phyloP scores from a whole-genome alignment of 1,284 basidiomycete species.

The Boletus sp. region DNA sequence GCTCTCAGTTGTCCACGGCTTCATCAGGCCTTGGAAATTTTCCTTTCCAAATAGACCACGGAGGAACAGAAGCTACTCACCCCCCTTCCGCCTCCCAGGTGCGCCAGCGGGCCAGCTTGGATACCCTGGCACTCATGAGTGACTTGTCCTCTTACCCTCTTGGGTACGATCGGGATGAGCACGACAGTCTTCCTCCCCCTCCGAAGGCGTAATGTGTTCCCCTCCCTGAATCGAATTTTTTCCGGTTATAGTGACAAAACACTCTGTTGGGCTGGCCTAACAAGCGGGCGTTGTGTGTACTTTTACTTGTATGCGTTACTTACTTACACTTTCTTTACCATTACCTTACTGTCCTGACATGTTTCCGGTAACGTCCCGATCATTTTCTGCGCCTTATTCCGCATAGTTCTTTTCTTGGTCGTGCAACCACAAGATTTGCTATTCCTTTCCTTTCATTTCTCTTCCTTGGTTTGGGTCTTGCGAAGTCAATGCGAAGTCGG shows the following conservation, averaged over 20 bases:
- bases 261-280: slow-evolving; percentile 29
- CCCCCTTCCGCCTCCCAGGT: slow-evolving; percentile 30
- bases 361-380: slow-evolving; percentile 3
- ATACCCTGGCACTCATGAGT: slow-evolving; percentile 75
- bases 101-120: slow-evolving; percentile 72
- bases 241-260: slow-evolving; percentile 8
- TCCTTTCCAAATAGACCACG: slow-evolving; percentile 78
- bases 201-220: slow-evolving; percentile 26
- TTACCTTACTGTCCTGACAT: slow-evolving; percentile 7
- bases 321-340: slow-evolving; percentile 11
- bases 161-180: slow-evolving; percentile 58
- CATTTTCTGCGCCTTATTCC: slow-evolving; percentile 5
- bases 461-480: slow-evolving; percentile 14
- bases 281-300: slow-evolving; percentile 27
- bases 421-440: neutral
- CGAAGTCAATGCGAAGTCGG: slow-evolving; percentile 5
- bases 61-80: slow-evolving; percentile 30
- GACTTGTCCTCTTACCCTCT: slow-evolving; percentile 79
- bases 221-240: slow-evolving; percentile 1
- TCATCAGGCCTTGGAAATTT: slow-evolving; percentile 75
- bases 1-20: slow-evolving; percentile 67
- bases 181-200: slow-evolving; percentile 32
- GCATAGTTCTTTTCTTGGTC: slow-evolving; percentile 1
- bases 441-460: neutral
- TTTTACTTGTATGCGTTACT: slow-evolving; percentile 27